Conservation (phyloP, 495 filamentous ascomycete species). For the Chaetomium cochliodes region DNA sequence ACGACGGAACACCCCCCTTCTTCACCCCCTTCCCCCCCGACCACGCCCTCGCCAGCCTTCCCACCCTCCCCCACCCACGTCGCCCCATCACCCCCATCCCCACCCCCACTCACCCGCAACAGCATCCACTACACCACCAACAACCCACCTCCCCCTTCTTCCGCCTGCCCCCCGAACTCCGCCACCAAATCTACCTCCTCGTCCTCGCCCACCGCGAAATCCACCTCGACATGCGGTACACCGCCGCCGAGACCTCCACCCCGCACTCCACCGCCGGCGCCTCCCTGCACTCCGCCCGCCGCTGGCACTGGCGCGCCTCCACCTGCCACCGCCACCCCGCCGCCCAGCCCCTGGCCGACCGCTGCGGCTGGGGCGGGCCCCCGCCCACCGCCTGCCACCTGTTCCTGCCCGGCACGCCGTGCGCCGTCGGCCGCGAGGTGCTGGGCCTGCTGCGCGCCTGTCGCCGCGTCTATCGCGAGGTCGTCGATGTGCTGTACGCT, state of each 20-base stretch:
- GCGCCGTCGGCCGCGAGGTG: slow-evolving; percentile 14
- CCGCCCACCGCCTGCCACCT: slow-evolving; percentile 21
- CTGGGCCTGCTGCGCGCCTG: slow-evolving; percentile 20
- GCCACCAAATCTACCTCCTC: slow-evolving; percentile 34
- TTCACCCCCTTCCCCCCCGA: not conserved
- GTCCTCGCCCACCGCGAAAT: slow-evolving; percentile 23
- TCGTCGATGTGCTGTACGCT: slow-evolving; percentile 25
- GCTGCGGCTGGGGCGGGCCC: slow-evolving; percentile 19
- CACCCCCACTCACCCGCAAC: slow-evolving; percentile 8
- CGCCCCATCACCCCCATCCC: slow-evolving; percentile 19
- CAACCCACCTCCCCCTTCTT: slow-evolving; percentile 34
- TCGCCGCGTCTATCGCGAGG: slow-evolving; percentile 26
- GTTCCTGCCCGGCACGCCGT: slow-evolving; percentile 4
- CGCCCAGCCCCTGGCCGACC: slow-evolving; percentile 18
- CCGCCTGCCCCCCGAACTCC: slow-evolving; percentile 45
- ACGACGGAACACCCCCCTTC: no score
- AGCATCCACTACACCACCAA: not conserved
- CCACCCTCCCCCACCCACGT: slow-evolving; percentile 16
- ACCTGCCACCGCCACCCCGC: slow-evolving; percentile 27
- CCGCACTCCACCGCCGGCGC: slow-evolving; percentile 24
- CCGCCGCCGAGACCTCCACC: slow-evolving; percentile 5
- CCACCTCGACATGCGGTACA: slow-evolving; percentile 30
- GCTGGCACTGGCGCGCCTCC: slow-evolving; percentile 25
- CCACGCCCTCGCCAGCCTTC: slow-evolving; percentile 24
- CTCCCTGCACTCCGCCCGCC: slow-evolving; percentile 6